Base-by-base conservation (phyloP, 2,329 filamentous ascomycete genomes). In the Fusarium solani-melongenae region DNA sequence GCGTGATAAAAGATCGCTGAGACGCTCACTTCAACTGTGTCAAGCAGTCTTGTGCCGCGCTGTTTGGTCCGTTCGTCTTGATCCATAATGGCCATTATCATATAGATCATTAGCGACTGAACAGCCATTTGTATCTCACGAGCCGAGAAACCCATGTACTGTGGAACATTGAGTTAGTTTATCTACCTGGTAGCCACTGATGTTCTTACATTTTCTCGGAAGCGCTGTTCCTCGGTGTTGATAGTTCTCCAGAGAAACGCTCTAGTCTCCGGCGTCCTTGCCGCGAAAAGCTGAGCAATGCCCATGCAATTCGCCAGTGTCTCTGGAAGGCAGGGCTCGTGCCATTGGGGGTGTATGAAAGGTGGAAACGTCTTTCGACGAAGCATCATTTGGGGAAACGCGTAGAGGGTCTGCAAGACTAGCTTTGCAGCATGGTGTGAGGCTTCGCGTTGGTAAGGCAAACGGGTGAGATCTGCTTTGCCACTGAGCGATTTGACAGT, bases 381-480 rank as follows among this genome's bases (percentile, higher is more conserved):
- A 9, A 78, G 70, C 80, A 82, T 81, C 79, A 79, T 79, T 10
- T 72, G 77, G 0, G 80, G 80, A 36, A 78, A 81, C 0, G 79
- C 71, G 22, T 78, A 72, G 2, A 81, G 58, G 2, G 71, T 73
- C 12, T 79, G 75, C 11, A 73, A 60, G 14, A 81, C 76, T 1
- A 80, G 62, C 1, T 64, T 65, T 0, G 77, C 74, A 4, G 76
- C 74, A 14, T 72, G 66, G 14, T 74, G 70, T 2, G 65, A 33
- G 2, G 56, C 66, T 8, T 67, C 60, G 5, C 55, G 61, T 1
- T 60, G 62, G 8, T 66, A 62, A 1, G 65, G 66, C 7, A 79
- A 55, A 2, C 53, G 75, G 2, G 69, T 70, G 0, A 79, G 12
- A 22, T 76, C 68, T 0, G 49, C 60, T 14, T 72, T 65, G 1